phyloP scores from a whole-genome alignment of 306 rosid species.

The Lathyrus sativus region DNA sequence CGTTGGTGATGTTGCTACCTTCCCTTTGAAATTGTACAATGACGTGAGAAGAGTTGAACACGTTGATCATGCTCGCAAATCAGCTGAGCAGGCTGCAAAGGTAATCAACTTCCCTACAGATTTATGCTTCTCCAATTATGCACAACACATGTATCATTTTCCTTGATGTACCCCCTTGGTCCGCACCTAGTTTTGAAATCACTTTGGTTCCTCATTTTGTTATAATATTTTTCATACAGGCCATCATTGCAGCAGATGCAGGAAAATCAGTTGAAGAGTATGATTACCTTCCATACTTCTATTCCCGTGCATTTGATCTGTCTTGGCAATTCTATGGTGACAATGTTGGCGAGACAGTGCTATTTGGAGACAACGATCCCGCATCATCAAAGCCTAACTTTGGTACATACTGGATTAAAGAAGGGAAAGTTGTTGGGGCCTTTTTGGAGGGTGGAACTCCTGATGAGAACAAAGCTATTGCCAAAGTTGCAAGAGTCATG shows the following conservation, averaged over 20 bases:
- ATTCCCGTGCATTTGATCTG: slow-evolving; percentile 81
- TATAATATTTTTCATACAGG: slow-evolving; percentile 50
- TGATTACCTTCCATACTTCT: slow-evolving; percentile 97
- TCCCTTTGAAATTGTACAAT: slow-evolving; percentile 79
- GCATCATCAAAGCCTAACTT: slow-evolving; percentile 70
- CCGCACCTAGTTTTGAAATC: slow-evolving; percentile 8
- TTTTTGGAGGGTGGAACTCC: slow-evolving; percentile 82
- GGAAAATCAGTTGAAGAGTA: slow-evolving; percentile 73
- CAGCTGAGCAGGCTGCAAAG: slow-evolving; percentile 99
- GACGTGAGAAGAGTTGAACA: slow-evolving; percentile 95
- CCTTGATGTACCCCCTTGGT: neutral
- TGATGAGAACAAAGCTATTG: slow-evolving; percentile 89
- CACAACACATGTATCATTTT: neutral
- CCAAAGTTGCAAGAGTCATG: slow-evolving; percentile 76
- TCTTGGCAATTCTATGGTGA: slow-evolving; percentile 98
- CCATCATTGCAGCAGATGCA: slow-evolving; percentile 77
- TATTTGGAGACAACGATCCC: slow-evolving; percentile 84
- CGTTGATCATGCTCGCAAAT: slow-evolving; percentile 94
- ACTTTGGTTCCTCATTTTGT: slow-evolving; percentile 22
- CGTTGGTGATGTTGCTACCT: slow-evolving; percentile 96
- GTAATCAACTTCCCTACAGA: slow-evolving; percentile 44
- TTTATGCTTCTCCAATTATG: slow-evolving; percentile 18
- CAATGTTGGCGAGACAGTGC: slow-evolving; percentile 83
- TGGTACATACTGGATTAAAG: slow-evolving; percentile 93
- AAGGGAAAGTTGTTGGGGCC: slow-evolving; percentile 80